These are phyloP conservation scores for Pseudogymnoascus pannorum DNA, from an alignment of 2,329 filamentous ascomycete species.

Conservation along the genomic window DNA sequence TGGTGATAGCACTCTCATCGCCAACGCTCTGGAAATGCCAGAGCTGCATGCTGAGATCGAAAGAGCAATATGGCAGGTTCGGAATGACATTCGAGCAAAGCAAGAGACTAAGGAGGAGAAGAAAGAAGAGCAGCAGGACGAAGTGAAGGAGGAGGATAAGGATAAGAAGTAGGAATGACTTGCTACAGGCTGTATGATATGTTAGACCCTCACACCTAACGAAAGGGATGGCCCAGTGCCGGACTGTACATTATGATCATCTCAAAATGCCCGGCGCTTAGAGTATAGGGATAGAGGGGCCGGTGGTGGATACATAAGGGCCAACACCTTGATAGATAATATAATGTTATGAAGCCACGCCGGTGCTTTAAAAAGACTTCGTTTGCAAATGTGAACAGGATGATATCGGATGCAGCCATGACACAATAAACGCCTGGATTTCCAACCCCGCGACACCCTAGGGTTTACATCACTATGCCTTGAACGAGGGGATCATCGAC, in stretches of 20 bases:
- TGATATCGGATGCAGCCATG: neutral
- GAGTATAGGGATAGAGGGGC: neutral
- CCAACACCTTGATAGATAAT: neutral
- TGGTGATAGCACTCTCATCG: slow-evolving; percentile 49
- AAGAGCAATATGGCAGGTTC: slow-evolving; percentile 68
- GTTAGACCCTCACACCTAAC: neutral
- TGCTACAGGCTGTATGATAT: neutral
- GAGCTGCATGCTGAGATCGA: slow-evolving; percentile 67
- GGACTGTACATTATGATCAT: slow-evolving; percentile 8
- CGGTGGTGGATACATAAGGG: neutral
- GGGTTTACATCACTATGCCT: neutral
- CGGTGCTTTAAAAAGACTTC: neutral
- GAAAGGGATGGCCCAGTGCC: neutral
- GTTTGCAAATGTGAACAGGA: neutral
- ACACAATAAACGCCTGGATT: neutral
- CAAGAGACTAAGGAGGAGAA: slow-evolving; percentile 21
- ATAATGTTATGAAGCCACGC: neutral
- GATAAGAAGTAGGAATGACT: slow-evolving; percentile 15
- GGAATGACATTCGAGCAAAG: slow-evolving; percentile 31
- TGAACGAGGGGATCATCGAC: neutral
- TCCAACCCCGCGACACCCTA: neutral
- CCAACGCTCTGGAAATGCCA: slow-evolving; percentile 57
- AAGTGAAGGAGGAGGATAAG: slow-evolving; percentile 14
- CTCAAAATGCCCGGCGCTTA: neutral
- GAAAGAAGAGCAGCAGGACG: slow-evolving; percentile 13